Conservation (phyloP, 73 alveolate genomes). For the Stentor roeselii region DNA sequence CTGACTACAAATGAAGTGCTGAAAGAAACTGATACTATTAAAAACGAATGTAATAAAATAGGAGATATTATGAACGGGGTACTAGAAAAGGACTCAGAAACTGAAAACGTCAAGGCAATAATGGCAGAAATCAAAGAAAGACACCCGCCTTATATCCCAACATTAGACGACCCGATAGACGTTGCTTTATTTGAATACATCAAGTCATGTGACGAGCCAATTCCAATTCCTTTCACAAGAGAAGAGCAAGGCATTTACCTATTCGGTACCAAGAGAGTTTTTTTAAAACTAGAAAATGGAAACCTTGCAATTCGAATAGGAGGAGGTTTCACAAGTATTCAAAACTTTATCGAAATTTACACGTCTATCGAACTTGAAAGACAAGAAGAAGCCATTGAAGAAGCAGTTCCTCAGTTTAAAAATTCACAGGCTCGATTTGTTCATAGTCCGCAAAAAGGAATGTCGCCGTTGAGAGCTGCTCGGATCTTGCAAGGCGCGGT, state of each 20-base stretch:
- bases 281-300: constrained; percentile 48
- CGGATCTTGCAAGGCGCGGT: constrained; percentile 19
- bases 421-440: neutral
- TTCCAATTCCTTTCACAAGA: constrained; percentile 46
- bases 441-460: neutral
- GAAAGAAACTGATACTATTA: neutral
- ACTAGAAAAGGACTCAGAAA: constrained; percentile 5
- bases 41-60: neutral
- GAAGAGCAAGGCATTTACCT: constrained; percentile 56
- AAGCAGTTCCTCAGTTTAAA: neutral
- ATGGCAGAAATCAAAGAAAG: constrained; percentile 13
- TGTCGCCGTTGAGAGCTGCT: constrained; percentile 27
- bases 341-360: constrained; percentile 53
- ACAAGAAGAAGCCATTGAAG: constrained; percentile 5
- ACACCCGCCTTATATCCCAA: constrained; percentile 4
- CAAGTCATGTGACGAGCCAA: neutral
- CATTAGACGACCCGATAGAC: constrained; percentile 8
- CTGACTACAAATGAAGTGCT: neutral
- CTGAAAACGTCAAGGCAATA: neutral
- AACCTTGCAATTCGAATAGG: constrained; percentile 60
- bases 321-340: constrained; percentile 62
- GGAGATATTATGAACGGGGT: neutral
- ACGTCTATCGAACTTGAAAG: constrained; percentile 38
- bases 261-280: constrained; percentile 59
- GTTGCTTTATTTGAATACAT: neutral